These are phyloP conservation scores for Hibiscus tridactylites DNA, from an alignment of 345 rosid species.

Conservation along the genomic window DNA sequence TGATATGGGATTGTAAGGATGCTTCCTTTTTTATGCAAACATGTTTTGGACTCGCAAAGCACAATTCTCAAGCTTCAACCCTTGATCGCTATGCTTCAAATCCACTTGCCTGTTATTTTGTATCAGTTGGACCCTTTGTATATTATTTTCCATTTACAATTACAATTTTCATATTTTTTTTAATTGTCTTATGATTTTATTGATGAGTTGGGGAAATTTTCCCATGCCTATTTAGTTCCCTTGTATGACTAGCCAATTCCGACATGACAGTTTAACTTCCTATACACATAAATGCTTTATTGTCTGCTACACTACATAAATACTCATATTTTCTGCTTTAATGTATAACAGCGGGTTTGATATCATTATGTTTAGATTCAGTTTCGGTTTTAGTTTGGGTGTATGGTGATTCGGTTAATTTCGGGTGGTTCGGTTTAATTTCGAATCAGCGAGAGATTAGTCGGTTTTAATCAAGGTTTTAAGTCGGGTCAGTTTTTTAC, in stretches of 20 bases:
- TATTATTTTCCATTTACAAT: neutral
- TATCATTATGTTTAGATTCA: too few species aligned
- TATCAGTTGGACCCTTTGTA: constrained; percentile 1
- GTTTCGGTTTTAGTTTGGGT: too few species aligned
- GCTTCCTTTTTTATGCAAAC: neutral
- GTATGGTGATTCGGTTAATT: too few species aligned
- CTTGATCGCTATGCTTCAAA: neutral
- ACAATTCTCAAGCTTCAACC: neutral
- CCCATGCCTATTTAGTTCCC: neutral
- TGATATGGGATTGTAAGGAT: neutral
- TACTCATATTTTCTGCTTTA: too few species aligned
- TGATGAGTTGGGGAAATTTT: neutral
- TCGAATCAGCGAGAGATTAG: too few species aligned
- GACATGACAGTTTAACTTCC: neutral
- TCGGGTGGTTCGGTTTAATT: too few species aligned
- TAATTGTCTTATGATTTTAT: neutral
- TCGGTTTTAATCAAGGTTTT: too few species aligned
- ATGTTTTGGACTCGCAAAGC: neutral
- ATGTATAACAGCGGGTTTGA: too few species aligned
- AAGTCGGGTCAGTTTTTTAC: too few species aligned
- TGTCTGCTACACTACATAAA: neutral
- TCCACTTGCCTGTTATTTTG: neutral
- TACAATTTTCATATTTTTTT: neutral
- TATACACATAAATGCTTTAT: neutral
- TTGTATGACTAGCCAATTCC: neutral